Evolutionary conservation across 176 grass and related monocot genomes (phyloP), one percentile per base, ranked within the genome.

Genomic region (Secale cereale): DNA sequence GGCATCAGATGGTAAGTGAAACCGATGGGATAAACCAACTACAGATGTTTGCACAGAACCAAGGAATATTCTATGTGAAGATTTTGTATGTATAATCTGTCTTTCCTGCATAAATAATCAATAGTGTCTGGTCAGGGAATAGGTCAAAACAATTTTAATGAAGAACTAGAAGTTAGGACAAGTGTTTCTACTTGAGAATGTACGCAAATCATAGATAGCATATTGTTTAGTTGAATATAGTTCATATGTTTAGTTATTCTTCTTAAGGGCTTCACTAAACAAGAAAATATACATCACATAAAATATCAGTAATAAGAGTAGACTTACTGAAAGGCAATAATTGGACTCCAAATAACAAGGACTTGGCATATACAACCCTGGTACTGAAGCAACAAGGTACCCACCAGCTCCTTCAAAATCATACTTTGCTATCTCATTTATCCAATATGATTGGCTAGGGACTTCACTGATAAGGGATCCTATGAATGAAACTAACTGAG

Each of bases 1-100:
- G 70, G 88, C 91, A 32, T 88, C 88, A 87, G 63, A 80, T 64
- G 92, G 83, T 80, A 81, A 64, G 50, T 83, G 81, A 88, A 97
- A 97, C 11, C 88, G 84, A 86, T 94, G 88, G 16, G 86, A 92
- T 91, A 97, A 82, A 83, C 95, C 95, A 86, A 97, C 95, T 84
- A 94, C 92, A 79, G 92, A 94, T 46, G 92, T 78, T 87, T 97
- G 86, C 74, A 91, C 86, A 82, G 78, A 97, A 78, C 95, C 95
- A 86, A 94, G 76, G 86, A 83, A 86, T 59, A 78, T 87, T 40
- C 32, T 69, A 63, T 43, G 27, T 31, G 35, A 32, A 50, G 78
- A 85, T 65, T 88, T 89, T 74, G 59, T 40, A 22, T 72, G 78
- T 39, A 89, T 17, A 81, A 87, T 92, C 54, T 91, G 88, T 45